Conservation (phyloP, 2,329 filamentous ascomycete genomes). For the Colletotrichum spaethianum region DNA sequence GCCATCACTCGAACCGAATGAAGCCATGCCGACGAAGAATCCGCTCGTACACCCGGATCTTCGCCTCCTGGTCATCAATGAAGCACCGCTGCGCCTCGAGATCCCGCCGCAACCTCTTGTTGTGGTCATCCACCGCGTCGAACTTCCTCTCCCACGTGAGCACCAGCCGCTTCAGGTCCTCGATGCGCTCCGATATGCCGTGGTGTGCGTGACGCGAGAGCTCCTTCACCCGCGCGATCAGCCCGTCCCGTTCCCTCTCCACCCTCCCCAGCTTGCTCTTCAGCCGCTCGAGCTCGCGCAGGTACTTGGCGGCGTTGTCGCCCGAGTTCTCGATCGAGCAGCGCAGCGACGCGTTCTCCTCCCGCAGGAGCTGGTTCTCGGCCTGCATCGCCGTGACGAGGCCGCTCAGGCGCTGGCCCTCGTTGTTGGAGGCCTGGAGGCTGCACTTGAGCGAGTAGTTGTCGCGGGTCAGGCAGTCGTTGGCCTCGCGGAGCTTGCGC, state of each 20-base stretch:
- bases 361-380: conserved; percentile 53
- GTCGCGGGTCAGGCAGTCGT: conserved; percentile 50
- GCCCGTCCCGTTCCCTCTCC: conserved; percentile 54
- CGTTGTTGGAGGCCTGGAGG: conserved; percentile 53
- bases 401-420: conserved; percentile 52
- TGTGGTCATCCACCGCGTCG: conserved; percentile 42
- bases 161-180: conserved; percentile 51
- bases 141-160: conserved; percentile 51
- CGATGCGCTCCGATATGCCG: conserved; percentile 47
- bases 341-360: conserved; percentile 58
- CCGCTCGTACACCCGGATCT: conserved; percentile 43
- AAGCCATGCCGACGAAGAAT: conserved; percentile 45
- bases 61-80: conserved; percentile 39
- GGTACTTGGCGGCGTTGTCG: conserved; percentile 49
- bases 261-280: conserved; percentile 52
- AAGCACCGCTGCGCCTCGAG: conserved; percentile 33
- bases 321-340: conserved; percentile 52
- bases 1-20: conserved; percentile 21
- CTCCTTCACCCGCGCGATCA: conserved; percentile 52
- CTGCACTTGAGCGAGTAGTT: conserved; percentile 53
- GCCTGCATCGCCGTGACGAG: conserved; percentile 54
- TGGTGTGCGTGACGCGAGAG: conserved; percentile 52
- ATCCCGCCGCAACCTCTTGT: conserved; percentile 36
- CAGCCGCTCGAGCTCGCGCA: conserved; percentile 51
- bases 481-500: conserved; percentile 52